Base-by-base conservation (phyloP, 23 red algal species). In the Porphyridium purpureum region DNA sequence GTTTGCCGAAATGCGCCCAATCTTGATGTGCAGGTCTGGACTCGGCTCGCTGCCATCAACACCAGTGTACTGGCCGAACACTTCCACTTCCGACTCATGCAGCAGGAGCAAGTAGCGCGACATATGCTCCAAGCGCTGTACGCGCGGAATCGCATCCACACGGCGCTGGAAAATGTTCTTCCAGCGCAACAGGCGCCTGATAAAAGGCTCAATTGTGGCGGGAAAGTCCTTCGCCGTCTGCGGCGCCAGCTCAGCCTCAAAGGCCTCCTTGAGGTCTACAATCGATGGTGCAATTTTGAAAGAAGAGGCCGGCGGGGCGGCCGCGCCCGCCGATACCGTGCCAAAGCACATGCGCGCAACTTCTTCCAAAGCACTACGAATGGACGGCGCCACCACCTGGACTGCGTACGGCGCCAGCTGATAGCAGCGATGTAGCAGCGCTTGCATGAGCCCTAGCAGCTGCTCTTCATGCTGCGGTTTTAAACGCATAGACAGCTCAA, bases 191-290 rank as follows among this genome's bases (percentile, higher is more conserved):
- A 98, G 52, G 40, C 79, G 76, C 24, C 27, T 64, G 62, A 98
- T 83, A 28, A 98, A 84, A 5, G 67, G 55, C 44, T 86, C 90
- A 29, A 86, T 80, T 47, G 56, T 57, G n/a, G 34, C 62, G 4
- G 90, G 90, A 69, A 98, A 98, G 31, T 98, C 62, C 24, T 66
- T 76, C 5, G 90, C 79, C 2, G 74, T 86, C 49, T 82, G 80
- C 0, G 90, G 90, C 24, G 90, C 72, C 26, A 98, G 35, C 30
- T 98, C 90, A 9, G 69, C 76, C 23, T 80, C 90, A 61, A 98
- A 98, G 19, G 90, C 69, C 42, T 65, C 67, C 33, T 83, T 83
- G 42, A 98, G 54, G 50, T 98, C 90, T 2, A 65, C 44, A 2
- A 98, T 52, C 24, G 62, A 58, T 29, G 64, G 53, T 35, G 51